Percentiles rank a stretch among this genome's conserved stretches.
phyloP scores from a whole-genome alignment of 768 basidiomycete species.

The Chalciporus pseudorubinellus region DNA sequence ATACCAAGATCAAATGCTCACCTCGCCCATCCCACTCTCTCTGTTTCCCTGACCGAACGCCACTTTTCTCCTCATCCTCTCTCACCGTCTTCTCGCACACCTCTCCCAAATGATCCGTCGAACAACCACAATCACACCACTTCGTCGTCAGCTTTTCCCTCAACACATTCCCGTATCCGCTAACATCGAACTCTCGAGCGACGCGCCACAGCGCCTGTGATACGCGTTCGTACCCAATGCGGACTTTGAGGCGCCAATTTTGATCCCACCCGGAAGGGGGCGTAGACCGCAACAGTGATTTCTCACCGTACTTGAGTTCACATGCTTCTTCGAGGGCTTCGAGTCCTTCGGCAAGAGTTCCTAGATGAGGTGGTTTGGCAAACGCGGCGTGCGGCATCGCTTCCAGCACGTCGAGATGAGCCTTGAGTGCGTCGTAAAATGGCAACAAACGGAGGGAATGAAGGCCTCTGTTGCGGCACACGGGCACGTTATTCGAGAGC shows the following conservation, averaged over 20 bases:
- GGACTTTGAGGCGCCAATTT: conserved; percentile 59
- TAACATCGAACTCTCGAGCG: conserved; percentile 67
- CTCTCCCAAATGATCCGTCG: conserved; percentile 73
- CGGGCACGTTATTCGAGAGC: conserved; percentile 63
- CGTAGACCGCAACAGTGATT: conserved; percentile 29
- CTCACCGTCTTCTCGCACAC: conserved; percentile 73
- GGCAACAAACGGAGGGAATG: conserved; percentile 68
- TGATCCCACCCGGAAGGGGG: conserved; percentile 46
- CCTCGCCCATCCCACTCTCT: conserved; percentile 78
- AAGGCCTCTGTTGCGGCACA: conserved; percentile 63
- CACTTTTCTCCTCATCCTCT: conserved; percentile 63
- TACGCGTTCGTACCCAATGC: conserved; percentile 62
- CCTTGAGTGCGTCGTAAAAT: conserved; percentile 54
- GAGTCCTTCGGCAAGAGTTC: conserved; percentile 55
- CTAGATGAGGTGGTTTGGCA: conserved; percentile 64
- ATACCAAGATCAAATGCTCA: not conserved
- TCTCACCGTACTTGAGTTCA: conserved; percentile 50
- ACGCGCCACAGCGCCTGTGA: conserved; percentile 68
- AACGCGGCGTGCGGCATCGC: conserved; percentile 55
- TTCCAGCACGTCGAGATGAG: conserved; percentile 61
- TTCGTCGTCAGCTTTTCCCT: conserved; percentile 71
- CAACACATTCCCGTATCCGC: conserved; percentile 67
- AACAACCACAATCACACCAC: conserved; percentile 82
- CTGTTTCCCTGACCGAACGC: conserved; percentile 61
- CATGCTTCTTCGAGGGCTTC: conserved; percentile 66